Evolutionary conservation across 2,329 filamentous ascomycete species (phyloP).

Genomic region (Colletotrichum nymphaeae): DNA sequence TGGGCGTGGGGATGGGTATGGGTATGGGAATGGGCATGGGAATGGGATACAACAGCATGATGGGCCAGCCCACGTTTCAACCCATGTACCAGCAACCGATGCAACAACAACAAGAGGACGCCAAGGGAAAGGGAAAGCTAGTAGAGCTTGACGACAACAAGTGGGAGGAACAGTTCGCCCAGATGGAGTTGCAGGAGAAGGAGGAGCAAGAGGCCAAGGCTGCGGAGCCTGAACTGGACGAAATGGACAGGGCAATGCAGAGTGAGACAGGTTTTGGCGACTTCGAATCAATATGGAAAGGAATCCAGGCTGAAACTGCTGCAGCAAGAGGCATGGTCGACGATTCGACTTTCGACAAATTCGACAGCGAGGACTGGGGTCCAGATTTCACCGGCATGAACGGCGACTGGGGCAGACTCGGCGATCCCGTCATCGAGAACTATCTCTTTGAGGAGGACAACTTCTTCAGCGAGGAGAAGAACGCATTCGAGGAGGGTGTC

Average conservation of each 20-base stretch:
- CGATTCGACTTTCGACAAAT: conserved; percentile 71
- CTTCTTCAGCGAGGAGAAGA: conserved; percentile 81
- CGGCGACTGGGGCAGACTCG: conserved; percentile 70
- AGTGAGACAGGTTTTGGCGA: conserved; percentile 83
- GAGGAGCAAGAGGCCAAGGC: conserved; percentile 64
- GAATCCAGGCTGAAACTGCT: conserved; percentile 81
- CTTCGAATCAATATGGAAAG: conserved; percentile 91
- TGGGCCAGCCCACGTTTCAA: conserved; percentile 66
- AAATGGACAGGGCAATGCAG: conserved; percentile 78
- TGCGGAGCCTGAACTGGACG: conserved; percentile 85
- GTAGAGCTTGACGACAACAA: conserved; percentile 93
- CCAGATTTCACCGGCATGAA: conserved; percentile 70
- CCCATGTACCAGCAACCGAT: conserved; percentile 58
- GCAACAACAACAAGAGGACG: conserved; percentile 61
- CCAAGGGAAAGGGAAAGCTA: conserved; percentile 89
- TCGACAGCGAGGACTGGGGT: conserved; percentile 84
- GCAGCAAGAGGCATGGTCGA: conserved; percentile 78
- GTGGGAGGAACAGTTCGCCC: conserved; percentile 96
- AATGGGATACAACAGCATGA: conserved; percentile 68
- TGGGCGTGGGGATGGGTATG: conserved; percentile 55
- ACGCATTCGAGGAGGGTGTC: conserved; percentile 93
- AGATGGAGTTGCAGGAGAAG: conserved; percentile 79
- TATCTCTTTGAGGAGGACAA: conserved; percentile 98
- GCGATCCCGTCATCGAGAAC: conserved; percentile 83
- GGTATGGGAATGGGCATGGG: conserved; percentile 63